Conservation (phyloP, 495 filamentous ascomycete genomes). For the Amorphotheca resinae region DNA sequence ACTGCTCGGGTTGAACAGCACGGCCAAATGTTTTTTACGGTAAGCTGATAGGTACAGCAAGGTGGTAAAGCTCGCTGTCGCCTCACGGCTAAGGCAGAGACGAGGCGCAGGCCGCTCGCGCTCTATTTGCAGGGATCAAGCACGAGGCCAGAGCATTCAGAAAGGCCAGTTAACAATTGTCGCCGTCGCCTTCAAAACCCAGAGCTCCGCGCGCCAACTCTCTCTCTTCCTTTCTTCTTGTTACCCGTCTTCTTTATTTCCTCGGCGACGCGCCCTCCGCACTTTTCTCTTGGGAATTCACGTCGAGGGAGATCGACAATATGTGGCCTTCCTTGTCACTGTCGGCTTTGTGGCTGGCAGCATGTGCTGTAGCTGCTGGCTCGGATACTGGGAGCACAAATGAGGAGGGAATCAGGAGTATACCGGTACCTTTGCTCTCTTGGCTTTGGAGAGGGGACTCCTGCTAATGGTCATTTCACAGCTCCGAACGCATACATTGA, state of each 20-base stretch:
- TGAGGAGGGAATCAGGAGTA: conserved; percentile 40
- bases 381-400: conserved; percentile 25
- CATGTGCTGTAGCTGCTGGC: conserved; percentile 28
- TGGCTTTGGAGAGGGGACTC: not conserved
- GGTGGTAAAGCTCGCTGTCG: no score
- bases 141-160: conserved; percentile 7
- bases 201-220: not conserved
- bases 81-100: no score
- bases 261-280: no score
- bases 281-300: not conserved
- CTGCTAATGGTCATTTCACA: conserved; percentile 25
- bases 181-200: not conserved
- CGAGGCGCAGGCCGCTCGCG: no score
- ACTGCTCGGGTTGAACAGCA: no score
- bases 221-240: conserved; percentile 2
- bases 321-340: conserved; percentile 38
- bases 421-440: conserved; percentile 30
- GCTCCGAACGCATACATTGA: conserved; percentile 67
- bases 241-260: not conserved
- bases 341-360: conserved; percentile 44
- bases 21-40: no score
- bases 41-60: no score
- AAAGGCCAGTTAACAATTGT: conserved; percentile 18
- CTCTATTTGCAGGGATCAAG: not conserved
- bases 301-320: conserved; percentile 22